phyloP scores from a whole-genome alignment of 345 rosid species.

The Citrus mangshanensis region DNA sequence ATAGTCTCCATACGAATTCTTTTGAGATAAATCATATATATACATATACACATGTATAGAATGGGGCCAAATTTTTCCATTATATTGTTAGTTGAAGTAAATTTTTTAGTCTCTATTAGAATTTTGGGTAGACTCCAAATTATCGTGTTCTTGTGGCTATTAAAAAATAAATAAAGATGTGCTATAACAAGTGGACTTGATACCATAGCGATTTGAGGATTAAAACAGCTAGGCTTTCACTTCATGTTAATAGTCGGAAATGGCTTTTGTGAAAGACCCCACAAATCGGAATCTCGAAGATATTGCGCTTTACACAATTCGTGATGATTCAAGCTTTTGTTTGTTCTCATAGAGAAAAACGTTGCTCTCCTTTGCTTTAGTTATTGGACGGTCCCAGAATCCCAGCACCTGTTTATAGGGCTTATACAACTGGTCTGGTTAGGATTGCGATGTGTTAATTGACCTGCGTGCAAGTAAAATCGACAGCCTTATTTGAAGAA shows the following conservation, averaged over 20 bases:
- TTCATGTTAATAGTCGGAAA: background rate
- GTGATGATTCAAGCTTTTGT: slow-evolving; percentile 18
- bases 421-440: background rate
- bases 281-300: slow-evolving; percentile 44
- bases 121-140: no score
- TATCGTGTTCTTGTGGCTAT: no score
- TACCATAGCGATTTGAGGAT: background rate
- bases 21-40: no score
- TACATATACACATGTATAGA: no score
- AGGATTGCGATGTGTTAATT: background rate
- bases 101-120: no score
- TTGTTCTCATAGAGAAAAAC: slow-evolving; percentile 15
- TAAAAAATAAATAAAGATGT: no score
- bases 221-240: background rate
- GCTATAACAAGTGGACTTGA: slow-evolving; percentile 9
- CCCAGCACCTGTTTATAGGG: background rate
- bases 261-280: slow-evolving; percentile 18
- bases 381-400: slow-evolving; percentile 23
- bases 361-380: background rate
- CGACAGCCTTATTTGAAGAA: background rate
- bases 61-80: no score
- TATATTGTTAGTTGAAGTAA: no score
- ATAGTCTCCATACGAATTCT: no score
- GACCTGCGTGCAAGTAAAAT: background rate
- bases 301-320: slow-evolving; percentile 13